Evolutionary conservation across 495 filamentous ascomycete species (phyloP), one percentile per base, ranked within the genome.

Genomic region (Neurospora hispaniola): DNA sequence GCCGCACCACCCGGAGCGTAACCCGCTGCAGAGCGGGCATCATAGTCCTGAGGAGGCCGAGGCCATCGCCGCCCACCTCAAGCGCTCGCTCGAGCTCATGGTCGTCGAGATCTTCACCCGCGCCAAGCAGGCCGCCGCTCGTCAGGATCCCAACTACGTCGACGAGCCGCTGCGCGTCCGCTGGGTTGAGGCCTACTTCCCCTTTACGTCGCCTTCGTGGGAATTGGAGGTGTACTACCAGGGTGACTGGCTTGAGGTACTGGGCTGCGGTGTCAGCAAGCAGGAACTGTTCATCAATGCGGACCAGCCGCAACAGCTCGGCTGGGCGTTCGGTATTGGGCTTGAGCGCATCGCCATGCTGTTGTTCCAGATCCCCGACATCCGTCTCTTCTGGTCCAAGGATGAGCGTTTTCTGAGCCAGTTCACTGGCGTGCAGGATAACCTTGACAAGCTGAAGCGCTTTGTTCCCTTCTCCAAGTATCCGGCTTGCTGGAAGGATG

Each of bases 151-250:
- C 16, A 78, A 83, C 18, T 83, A 81, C 70, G 80, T 79, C 10
- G 81, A 84, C 69, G 89, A 94, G 74, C 93, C 94, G 35, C 82
- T 98, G 59, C 90, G 88, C 77, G 88, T 97, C 66, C 89, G 96
- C 70, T 99, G 96, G 96, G 90, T 98, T 4, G 94, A 98, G 79
- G 94, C 96, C 4, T 98, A 97, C 81, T 94, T 99, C 84, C 96
- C 96, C 8, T 98, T 98, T 79, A 99, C 96, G 0, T 92, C 89
- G 54, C 96, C 96, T 0, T 94, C 91, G 1, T 99, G 93, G 93
- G 96, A 99, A 76, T 85, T 99, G 12, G 96, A 99, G 79, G 93
- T 99, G 18, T 94, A 92, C 84, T 98, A 95, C 90, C 89, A 93
- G 79, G 94, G 91, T 48, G 91, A 93, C 76, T 99, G 96, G 96